Base-by-base conservation (phyloP, 148 eudicot genomes). In the Nepenthes mirabilis region DNA sequence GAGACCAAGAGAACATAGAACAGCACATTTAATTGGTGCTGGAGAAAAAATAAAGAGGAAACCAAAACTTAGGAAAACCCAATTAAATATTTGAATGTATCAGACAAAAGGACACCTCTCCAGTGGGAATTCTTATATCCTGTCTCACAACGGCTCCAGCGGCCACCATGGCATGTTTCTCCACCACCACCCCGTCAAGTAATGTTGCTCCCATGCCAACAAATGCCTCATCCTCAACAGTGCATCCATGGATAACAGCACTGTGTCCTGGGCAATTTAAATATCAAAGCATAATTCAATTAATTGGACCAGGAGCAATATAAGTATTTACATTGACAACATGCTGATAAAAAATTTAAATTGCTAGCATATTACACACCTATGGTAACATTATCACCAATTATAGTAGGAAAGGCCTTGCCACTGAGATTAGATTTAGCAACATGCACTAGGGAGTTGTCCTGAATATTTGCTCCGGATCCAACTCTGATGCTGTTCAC, bases 101-200 rank as follows among this genome's bases (percentile, higher is more conserved):
- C 23, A 23, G 23, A 23, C 23, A 23, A 23, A 45, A 11, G 8
- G 6, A 11, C 48, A 81, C 86, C 86, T 81, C 86, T 59, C 86
- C 86, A 58, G 48, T 54, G 10, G 82, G 86, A 50, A 81, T 75
- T 69, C 78, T 78, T 9, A 82, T 78, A 73, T 81, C 74, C 70
- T 78, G 86, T 56, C 86, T 78, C 49, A 81, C 86, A 68, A 81
- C 82, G 56, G 86, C 75, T 58, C 86, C 86, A 48, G 86, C 86
- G 66, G 86, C 86, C 67, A 81, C 80, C 86, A 81, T 81, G 14
- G 75, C 80, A 65, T 78, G 65, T 62, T 78, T 81, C 66, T 81
- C 86, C n/a, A 81, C 74, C 58, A 72, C 56, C 34, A 78, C 86
- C 11, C 86, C 86, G 60, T 81, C 86, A 58, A 81, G 86, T 69